These are phyloP conservation scores for Salix brachista DNA, from an alignment of 345 rosid species.

Conservation along the genomic window DNA sequence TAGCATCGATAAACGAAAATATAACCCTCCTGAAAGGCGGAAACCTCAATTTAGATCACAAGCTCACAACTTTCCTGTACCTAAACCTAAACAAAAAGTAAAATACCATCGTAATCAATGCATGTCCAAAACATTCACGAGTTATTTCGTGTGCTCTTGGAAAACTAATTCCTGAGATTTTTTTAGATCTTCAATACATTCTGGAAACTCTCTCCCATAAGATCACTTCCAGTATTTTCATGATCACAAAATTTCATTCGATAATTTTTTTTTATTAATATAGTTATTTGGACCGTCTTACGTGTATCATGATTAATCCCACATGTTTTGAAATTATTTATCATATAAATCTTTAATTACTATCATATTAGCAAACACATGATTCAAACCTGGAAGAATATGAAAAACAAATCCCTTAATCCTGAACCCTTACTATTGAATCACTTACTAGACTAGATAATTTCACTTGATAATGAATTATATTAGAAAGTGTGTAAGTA, in stretches of 20 bases:
- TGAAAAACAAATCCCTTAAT: no score
- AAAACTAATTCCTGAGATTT: not conserved
- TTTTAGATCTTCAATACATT: no score
- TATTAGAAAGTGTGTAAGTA: no score
- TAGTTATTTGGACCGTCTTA: fast-evolving
- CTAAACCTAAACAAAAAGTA: not conserved
- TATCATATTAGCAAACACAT: no score
- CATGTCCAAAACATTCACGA: constrained; percentile 13
- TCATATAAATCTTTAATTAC: no score
- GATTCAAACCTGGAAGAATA: no score
- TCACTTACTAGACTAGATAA: no score
- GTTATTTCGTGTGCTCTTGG: constrained; percentile 15
- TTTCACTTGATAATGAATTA: no score
- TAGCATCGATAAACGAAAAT: not conserved
- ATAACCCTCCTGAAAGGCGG: not conserved
- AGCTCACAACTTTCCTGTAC: not conserved
- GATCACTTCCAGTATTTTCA: no score
- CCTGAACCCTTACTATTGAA: fast-evolving
- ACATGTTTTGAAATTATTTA: fast-evolving
- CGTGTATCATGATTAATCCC: fast-evolving
- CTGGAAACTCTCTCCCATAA: no score
- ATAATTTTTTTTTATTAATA: no score
- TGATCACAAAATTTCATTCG: no score
- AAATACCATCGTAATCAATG: not conserved
- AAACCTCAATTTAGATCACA: not conserved